phyloP scores from a whole-genome alignment of 225 moss, liverwort and hornwort species.

The Polytrichum commune region DNA sequence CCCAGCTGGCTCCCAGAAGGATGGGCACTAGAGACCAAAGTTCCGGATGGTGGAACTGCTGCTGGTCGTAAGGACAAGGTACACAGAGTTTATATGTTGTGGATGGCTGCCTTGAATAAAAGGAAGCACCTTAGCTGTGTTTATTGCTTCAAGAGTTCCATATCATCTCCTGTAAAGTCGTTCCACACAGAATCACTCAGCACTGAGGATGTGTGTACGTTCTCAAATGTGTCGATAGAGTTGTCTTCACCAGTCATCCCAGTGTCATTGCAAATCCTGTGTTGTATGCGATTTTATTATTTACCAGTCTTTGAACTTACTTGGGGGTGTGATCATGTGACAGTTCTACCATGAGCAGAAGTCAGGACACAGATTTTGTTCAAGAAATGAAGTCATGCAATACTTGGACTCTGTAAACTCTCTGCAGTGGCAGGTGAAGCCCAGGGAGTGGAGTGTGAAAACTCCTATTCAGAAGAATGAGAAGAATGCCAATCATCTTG shows the following conservation, averaged over 20 bases:
- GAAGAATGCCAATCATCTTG: not conserved
- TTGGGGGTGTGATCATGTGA: slow-evolving; percentile 2
- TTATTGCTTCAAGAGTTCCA: not conserved
- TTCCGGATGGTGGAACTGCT: slow-evolving; percentile 8
- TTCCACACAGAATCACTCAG: no score
- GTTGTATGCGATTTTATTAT: no score
- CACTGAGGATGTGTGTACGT: no score
- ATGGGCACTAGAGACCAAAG: slow-evolving; percentile 32
- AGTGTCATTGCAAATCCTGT: no score
- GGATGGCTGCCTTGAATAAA: not conserved
- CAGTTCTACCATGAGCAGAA: slow-evolving; percentile 33
- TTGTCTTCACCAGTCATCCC: no score
- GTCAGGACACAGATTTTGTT: slow-evolving; percentile 27
- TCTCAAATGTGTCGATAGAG: no score
- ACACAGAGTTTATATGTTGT: not conserved
- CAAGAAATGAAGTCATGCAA: slow-evolving; percentile 28
- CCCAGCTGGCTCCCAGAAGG: slow-evolving; percentile 34
- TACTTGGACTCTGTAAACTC: slow-evolving; percentile 20
- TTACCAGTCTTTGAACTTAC: not conserved
- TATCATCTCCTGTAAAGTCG: no score
- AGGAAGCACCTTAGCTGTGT: not conserved
- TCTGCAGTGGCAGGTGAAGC: slow-evolving; percentile 7
- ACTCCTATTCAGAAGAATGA: slow-evolving; percentile 4
- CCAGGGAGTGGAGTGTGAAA: slow-evolving; percentile 1
- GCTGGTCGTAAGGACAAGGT: slow-evolving; percentile 28